Evolutionary conservation across 768 basidiomycete genomes (phyloP).

Genomic region (Russula olivacea): DNA sequence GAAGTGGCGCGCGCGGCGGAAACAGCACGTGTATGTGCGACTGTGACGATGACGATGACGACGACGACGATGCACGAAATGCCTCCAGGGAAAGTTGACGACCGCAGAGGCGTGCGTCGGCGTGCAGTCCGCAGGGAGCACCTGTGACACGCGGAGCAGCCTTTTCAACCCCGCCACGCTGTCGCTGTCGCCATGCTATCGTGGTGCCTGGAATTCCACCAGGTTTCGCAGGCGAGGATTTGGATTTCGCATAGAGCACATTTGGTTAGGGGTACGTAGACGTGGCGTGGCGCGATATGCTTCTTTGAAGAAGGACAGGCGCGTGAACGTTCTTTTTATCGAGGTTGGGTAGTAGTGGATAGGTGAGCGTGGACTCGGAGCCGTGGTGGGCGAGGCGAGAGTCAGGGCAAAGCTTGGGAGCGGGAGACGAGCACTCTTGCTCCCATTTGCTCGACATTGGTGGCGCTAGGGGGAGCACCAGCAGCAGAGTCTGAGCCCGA

Average conservation of each 20-base stretch:
- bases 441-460: background rate
- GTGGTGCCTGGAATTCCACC: background rate
- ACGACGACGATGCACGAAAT: too few species aligned
- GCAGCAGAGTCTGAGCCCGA: too few species aligned
- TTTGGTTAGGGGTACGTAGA: background rate
- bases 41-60: background rate
- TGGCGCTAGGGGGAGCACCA: background rate
- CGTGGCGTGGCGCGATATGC: background rate
- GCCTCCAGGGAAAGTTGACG: background rate
- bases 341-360: background rate
- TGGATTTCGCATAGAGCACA: background rate
- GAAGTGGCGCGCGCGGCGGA: slow-evolving; percentile 6
- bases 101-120: background rate
- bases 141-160: background rate
- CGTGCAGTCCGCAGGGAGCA: background rate
- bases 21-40: slow-evolving; percentile 7
- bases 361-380: background rate
- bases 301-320: background rate
- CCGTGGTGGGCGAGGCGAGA: background rate
- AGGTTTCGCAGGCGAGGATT: slow-evolving; percentile 10
- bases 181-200: too few species aligned
- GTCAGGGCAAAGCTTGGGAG: background rate
- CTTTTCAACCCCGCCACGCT: too few species aligned
- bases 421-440: background rate
- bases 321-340: background rate